Evolutionary conservation across 257 asterid species (phyloP), one percentile per base, ranked within the genome.

Genomic region (Rehmannia glutinosa): DNA sequence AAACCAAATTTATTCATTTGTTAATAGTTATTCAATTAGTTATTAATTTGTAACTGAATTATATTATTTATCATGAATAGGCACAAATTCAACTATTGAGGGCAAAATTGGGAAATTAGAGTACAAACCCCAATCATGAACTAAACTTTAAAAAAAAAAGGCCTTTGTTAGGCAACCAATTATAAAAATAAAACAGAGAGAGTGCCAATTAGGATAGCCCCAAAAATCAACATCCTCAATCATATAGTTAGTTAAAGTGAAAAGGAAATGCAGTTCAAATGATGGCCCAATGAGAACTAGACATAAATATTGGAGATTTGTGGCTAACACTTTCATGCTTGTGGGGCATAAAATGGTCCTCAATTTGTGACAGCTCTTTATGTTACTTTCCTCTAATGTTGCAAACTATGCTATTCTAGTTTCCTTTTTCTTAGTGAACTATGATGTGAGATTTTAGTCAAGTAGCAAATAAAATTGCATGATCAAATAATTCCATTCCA

Each of bases 191-290:
- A 15, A 45, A 45, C 9, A 45, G 52, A 16, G 52, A 27, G 30
- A 27, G 30, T 1, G 30, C n/a, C n/a, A n/a, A n/a, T n/a, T n/a
- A n/a, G n/a, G n/a, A n/a, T n/a, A n/a, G n/a, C 1, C 56, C 32
- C 30, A 1, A 19, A 49, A 49, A 20, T 28, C 21, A 54, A 25
- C 41, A n/a, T 27, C 12, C 24, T 38, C 20, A 36, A 59, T 38
- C 7, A 59, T 59, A 21, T 35, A 33, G 20, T 59, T 36, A 20
- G 27, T 1, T 15, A 32, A 30, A 53, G 64, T 36, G 50, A 20
- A 36, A 59, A 59, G 4, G 50, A 36, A 36, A 59, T 21, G 66
- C 33, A 59, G 66, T 57, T 32, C 64, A 57, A 33, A 57, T 33
- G 64, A 57, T 33, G 64, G 47, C 64, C 33, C 17, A 56, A 32